Conservation (phyloP, 352 stramenopile species). For the Proteromonas lacertae region DNA sequence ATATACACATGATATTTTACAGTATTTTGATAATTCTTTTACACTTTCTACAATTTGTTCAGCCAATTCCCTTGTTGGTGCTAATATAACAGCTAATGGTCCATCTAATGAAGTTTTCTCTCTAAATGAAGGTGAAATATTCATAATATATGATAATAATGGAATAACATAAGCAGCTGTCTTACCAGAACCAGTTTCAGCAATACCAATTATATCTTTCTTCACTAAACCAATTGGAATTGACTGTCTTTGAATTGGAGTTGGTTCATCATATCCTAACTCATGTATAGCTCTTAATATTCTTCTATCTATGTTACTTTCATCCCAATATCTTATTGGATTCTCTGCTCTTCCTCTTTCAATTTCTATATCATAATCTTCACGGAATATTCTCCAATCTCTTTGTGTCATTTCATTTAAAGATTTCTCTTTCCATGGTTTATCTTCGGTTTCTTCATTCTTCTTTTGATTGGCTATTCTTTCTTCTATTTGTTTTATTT, state of each 20-base stretch:
- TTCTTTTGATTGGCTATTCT: constrained; percentile 13
- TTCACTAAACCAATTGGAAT: constrained; percentile 37
- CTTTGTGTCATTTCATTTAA: constrained; percentile 28
- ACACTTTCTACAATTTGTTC: constrained; percentile 84
- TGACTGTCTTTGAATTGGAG: constrained; percentile 90
- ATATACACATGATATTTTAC: too few species aligned
- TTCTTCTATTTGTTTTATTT: too few species aligned
- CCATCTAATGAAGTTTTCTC: too few species aligned
- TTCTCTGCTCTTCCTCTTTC: constrained; percentile 39
- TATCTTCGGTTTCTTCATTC: constrained; percentile 4
- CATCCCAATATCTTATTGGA: constrained; percentile 57
- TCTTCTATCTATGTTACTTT: constrained; percentile 22
- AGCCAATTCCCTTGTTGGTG: constrained; percentile 81
- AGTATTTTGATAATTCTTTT: too few species aligned
- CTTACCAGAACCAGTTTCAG: constrained; percentile 90
- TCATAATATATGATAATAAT: too few species aligned
- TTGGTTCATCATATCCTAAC: too few species aligned
- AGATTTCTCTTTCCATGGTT: constrained; percentile 63
- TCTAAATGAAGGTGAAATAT: too few species aligned
- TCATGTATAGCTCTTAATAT: constrained; percentile 10
- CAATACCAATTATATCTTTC: too few species aligned
- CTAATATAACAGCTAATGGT: constrained; percentile 88
- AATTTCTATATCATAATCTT: constrained; percentile 94
- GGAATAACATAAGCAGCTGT: constrained; percentile 85
- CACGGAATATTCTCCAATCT: constrained; percentile 95